phyloP scores from a whole-genome alignment of 2,329 filamentous ascomycete genomes.

The Claviceps arundinis region DNA sequence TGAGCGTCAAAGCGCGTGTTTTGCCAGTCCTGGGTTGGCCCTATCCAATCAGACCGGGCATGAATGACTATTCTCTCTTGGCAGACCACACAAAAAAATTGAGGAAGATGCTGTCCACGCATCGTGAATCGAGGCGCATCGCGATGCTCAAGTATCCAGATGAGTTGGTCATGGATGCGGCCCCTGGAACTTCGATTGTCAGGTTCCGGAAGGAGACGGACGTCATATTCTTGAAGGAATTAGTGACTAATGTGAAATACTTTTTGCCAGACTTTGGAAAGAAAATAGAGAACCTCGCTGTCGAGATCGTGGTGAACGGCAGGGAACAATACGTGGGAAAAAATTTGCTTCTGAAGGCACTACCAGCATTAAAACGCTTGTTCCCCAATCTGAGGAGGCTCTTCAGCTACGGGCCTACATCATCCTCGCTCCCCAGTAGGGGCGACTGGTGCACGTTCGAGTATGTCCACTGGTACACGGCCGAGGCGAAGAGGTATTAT shows the following conservation, averaged over 20 bases:
- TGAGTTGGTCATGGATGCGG: not conserved
- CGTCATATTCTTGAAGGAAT: no score
- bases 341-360: slow-evolving; percentile 1
- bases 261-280: no score
- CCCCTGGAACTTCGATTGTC: no score
- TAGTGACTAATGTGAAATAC: no score
- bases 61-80: slow-evolving; percentile 11
- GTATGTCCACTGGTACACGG: slow-evolving; percentile 14
- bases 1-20: slow-evolving; percentile 12
- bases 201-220: no score
- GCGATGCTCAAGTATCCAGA: slow-evolving; percentile 20
- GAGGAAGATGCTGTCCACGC: slow-evolving; percentile 19
- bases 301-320: slow-evolving; percentile 6
- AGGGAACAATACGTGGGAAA: not conserved
- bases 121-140: slow-evolving; percentile 22
- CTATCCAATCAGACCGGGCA: slow-evolving; percentile 6
- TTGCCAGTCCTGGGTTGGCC: slow-evolving; percentile 6
- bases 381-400: slow-evolving; percentile 7
- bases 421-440: not conserved
- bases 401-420: slow-evolving; percentile 16
- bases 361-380: not conserved
- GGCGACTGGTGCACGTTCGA: slow-evolving; percentile 19
- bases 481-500: no score
- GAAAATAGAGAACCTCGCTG: not conserved
- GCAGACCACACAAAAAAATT: slow-evolving; percentile 15